Evolutionary conservation across 805 yeast species (phyloP).

Genomic region (Kodamaea restingae): DNA sequence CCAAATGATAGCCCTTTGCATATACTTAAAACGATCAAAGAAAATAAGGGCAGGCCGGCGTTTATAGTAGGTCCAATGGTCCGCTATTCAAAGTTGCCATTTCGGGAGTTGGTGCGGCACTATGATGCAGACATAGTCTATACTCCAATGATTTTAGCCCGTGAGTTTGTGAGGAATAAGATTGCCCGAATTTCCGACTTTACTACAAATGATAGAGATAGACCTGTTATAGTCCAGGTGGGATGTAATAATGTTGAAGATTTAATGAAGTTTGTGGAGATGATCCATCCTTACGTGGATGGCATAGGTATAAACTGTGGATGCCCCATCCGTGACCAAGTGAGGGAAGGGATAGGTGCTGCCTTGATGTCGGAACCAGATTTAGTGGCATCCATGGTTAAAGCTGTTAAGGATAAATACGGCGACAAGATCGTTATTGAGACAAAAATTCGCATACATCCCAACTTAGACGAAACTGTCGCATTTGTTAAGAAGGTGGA

Average conservation of each 20-base stretch:
- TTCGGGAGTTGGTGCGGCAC: constrained; percentile 69
- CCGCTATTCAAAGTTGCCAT: constrained; percentile 89
- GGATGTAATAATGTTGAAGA: constrained; percentile 86
- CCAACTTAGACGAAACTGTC: constrained; percentile 67
- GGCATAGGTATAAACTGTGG: constrained; percentile 97
- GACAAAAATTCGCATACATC: constrained; percentile 87
- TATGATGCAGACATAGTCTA: constrained; percentile 80
- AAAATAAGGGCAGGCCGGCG: constrained; percentile 31
- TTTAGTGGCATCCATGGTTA: constrained; percentile 76
- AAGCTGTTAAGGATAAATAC: constrained; percentile 71
- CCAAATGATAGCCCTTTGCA: constrained; percentile 31
- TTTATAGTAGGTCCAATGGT: constrained; percentile 87
- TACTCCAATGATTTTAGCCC: constrained; percentile 93
- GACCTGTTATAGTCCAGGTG: constrained; percentile 79
- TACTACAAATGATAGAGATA: constrained; percentile 67
- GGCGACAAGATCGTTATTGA: constrained; percentile 75
- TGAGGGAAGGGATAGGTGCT: constrained; percentile 94
- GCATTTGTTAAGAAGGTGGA: constrained; percentile 71
- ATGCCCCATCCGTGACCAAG: constrained; percentile 94
- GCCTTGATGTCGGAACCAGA: constrained; percentile 86
- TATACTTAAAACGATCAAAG: constrained; percentile 25
- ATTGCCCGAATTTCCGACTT: constrained; percentile 83
- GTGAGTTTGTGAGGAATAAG: constrained; percentile 86
- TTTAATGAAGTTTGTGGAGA: constrained; percentile 73
- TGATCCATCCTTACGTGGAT: constrained; percentile 88